Evolutionary conservation across 1,284 basidiomycete genomes (phyloP), one percentile per base, ranked within the genome.

Genomic region (Athelia psychrophila): DNA sequence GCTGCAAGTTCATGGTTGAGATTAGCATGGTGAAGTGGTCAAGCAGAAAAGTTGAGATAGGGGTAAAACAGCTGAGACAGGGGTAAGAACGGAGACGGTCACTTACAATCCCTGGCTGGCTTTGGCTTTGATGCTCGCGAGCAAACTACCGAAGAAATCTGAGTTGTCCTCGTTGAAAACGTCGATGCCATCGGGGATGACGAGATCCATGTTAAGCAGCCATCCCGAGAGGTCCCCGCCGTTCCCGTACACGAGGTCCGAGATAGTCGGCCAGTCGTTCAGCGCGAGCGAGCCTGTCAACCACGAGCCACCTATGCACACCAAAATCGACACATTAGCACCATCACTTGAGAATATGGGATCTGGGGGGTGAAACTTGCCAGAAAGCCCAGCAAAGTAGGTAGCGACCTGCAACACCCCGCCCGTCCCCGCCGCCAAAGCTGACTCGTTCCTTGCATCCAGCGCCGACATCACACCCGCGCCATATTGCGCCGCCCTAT

Each of bases 371-470:
- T 15, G 40, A 1, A 30, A 64, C 69, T 48, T 53, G 80, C 85
- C 86, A 51, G 84, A 86, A 1, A 87, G 70, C 1, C 77, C 83
- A 10, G 78, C 64, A 27, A 86, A 63, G 66, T 88, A 88, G 1
- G 80, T 80, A 12, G 79, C 62, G 24, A 84, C 80, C 61, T 88
- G 85, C 36, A 87, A 67, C 1, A 88, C 64, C 2, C 86, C 86
- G 3, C 84, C 87, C 0, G 84, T 86, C 5, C 84, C 84, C 2
- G 67, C 72, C 2, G 66, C 58, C 58, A 77, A 79, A 16, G 84
- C 70, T n/a, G 78, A 72, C 1, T 66, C 61, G 54, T 88, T 84
- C 23, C 85, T 69, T 2, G 74, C 75, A 63, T 88, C 86, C 18
- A 88, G 67, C 1, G 71, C 85, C 30, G 71, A 77, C 9, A 88